Percentiles rank a stretch among this genome's conserved stretches.
phyloP scores from a whole-genome alignment of 2,329 filamentous ascomycete genomes.

The Esteya vermicola region DNA sequence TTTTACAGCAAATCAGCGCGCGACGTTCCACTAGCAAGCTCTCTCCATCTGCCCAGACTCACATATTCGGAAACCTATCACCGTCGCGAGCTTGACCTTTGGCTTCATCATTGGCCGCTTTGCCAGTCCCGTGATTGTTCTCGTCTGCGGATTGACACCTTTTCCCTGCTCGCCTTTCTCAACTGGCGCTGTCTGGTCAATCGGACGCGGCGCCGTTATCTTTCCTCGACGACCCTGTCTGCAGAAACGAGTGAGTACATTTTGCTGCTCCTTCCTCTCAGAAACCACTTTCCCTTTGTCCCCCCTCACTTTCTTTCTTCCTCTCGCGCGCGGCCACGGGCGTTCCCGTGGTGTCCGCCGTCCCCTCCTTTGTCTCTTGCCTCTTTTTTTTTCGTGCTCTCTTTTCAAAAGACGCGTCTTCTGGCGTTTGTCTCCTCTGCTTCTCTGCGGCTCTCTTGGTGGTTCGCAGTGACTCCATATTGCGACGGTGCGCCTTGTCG shows the following conservation, averaged over 20 bases:
- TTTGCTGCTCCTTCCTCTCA: background rate
- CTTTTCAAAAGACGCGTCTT: background rate
- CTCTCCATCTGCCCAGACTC: slow-evolving; percentile 10
- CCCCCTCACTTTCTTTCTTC: background rate
- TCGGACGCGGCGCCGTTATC: slow-evolving; percentile 1
- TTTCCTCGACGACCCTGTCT: no score
- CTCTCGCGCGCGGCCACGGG: background rate
- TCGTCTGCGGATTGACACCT: slow-evolving; percentile 24
- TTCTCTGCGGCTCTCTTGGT: background rate
- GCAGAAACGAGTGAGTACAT: background rate
- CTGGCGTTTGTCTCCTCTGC: no score
- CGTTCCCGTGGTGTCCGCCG: background rate
- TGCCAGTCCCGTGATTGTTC: slow-evolving; percentile 37
- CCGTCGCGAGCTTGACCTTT: slow-evolving; percentile 26
- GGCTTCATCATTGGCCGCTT: slow-evolving; percentile 5
- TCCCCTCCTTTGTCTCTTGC: no score
- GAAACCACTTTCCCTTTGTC: no score
- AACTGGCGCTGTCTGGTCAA: slow-evolving; percentile 2
- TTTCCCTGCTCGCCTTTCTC: background rate
- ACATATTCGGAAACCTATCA: slow-evolving; percentile 32
- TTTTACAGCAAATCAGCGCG: slow-evolving; percentile 33
- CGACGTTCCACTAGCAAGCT: slow-evolving; percentile 23
- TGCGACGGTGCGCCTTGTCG: no score
- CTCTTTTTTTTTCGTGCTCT: background rate
- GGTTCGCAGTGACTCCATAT: no score